Evolutionary conservation across 441 rosid species (phyloP).

Genomic region (Jatropha podagrica): DNA sequence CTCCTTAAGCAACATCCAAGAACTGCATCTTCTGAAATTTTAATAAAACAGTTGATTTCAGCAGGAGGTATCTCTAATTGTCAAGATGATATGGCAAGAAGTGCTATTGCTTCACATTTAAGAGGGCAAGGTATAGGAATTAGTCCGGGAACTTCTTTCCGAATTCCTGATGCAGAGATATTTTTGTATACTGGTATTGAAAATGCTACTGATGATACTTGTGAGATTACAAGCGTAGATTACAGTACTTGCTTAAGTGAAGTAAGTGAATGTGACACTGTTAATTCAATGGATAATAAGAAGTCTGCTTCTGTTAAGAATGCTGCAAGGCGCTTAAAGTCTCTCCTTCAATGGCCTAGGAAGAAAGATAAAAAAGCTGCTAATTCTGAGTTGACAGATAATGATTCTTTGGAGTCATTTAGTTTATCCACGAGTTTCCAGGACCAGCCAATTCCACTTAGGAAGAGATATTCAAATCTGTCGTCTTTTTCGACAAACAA

Average conservation of each 20-base stretch:
- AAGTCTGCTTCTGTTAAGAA: constrained; percentile 42
- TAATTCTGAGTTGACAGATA: constrained; percentile 30
- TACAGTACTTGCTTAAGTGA: constrained; percentile 54
- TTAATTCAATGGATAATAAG: constrained; percentile 28
- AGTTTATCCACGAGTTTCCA: constrained; percentile 22
- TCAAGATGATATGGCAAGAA: constrained; percentile 37
- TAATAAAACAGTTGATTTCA: constrained; percentile 74
- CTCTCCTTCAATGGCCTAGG: constrained; percentile 64
- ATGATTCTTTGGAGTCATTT: constrained; percentile 28
- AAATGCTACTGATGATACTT: constrained; percentile 32
- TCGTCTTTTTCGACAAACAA: constrained; percentile 41
- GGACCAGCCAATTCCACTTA: constrained; percentile 54
- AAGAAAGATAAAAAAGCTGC: constrained; percentile 45
- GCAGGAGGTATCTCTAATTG: constrained; percentile 70
- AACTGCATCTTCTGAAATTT: constrained; percentile 66
- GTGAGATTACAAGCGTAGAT: constrained; percentile 46
- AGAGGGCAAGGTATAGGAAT: constrained; percentile 58
- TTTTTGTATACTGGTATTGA: constrained; percentile 61
- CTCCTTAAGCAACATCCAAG: constrained; percentile 67
- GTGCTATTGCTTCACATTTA: constrained; percentile 42
- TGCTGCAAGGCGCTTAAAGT: constrained; percentile 59
- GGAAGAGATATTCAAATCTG: constrained; percentile 57
- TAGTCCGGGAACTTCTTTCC: constrained; percentile 86
- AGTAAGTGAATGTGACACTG: constrained; percentile 31
- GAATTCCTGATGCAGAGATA: constrained; percentile 87